These are phyloP conservation scores for Tulasnella sp. DNA, from an alignment of 768 basidiomycete species.

Conservation along the genomic window DNA sequence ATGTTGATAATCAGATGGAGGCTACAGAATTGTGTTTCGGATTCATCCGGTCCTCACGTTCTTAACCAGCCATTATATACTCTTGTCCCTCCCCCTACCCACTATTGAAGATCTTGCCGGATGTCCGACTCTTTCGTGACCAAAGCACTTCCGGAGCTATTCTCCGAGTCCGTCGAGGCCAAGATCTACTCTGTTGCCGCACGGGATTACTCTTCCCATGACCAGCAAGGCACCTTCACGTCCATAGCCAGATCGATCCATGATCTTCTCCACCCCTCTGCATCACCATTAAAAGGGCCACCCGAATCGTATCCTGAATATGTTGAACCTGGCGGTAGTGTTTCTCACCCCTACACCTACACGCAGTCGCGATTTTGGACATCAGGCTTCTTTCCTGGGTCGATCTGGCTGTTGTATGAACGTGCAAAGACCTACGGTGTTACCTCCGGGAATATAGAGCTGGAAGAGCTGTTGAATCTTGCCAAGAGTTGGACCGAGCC, in stretches of 20 bases:
- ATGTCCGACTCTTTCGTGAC: not conserved
- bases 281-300: not conserved
- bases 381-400: slow-evolving; percentile 12
- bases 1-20: too few species aligned
- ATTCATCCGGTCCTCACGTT: too few species aligned
- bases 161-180: slow-evolving; percentile 3
- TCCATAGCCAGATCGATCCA: too few species aligned
- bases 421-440: not conserved
- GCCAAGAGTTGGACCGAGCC: not conserved
- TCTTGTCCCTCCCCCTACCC: too few species aligned
- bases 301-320: slow-evolving; percentile 5
- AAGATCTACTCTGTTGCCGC: slow-evolving; percentile 7
- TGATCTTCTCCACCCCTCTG: too few species aligned
- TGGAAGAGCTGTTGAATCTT: not conserved
- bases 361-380: slow-evolving; percentile 8
- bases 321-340: not conserved
- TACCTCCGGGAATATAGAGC: not conserved
- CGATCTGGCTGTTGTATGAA: slow-evolving; percentile 7
- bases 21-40: too few species aligned
- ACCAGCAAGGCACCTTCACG: too few species aligned
- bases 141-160: not conserved
- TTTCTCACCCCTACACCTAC: not conserved
- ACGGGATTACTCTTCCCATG: not conserved
- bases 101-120: too few species aligned
- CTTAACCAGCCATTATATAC: too few species aligned